Evolutionary conservation across 2,329 filamentous ascomycete species (phyloP).

Genomic region (Xylaria sp.): DNA sequence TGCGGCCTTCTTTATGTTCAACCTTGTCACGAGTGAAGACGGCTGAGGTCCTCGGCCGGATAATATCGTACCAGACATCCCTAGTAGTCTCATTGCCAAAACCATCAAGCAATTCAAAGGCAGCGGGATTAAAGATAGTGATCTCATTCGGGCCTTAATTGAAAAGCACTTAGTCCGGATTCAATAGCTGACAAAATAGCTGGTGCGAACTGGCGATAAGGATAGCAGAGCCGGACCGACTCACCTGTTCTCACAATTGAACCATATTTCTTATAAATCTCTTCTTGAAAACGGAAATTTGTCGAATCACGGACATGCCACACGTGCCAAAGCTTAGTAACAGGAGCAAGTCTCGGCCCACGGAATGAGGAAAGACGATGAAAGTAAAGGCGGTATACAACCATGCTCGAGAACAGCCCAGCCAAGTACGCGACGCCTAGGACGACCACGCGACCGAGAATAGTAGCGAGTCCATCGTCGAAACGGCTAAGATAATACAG

Average conservation of each 20-base stretch:
- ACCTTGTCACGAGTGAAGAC: constrained; percentile 29
- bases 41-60: constrained; percentile 28
- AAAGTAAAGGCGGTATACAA: constrained; percentile 43
- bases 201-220: neutral
- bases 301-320: constrained; percentile 30
- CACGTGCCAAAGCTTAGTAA: constrained; percentile 35
- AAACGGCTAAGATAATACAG: constrained; percentile 10
- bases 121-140: constrained; percentile 26
- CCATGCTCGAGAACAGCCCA: constrained; percentile 31
- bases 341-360: constrained; percentile 42
- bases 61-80: constrained; percentile 34
- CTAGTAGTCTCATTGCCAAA: constrained; percentile 28
- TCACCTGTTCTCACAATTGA: constrained; percentile 29
- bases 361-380: constrained; percentile 42
- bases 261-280: constrained; percentile 29
- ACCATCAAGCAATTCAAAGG: constrained; percentile 29
- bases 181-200: neutral
- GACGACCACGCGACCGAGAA: constrained; percentile 5
- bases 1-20: constrained; percentile 29
- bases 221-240: neutral
- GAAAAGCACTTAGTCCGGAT: constrained; percentile 3
- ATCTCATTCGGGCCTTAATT: constrained; percentile 31
- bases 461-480: neutral
- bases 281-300: constrained; percentile 22
- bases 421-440: constrained; percentile 22